Percentiles rank a stretch among this genome's conserved stretches.
These are phyloP conservation scores for Emergomyces orientalis DNA, from an alignment of 2,329 filamentous ascomycete species.

Conservation along the genomic window DNA sequence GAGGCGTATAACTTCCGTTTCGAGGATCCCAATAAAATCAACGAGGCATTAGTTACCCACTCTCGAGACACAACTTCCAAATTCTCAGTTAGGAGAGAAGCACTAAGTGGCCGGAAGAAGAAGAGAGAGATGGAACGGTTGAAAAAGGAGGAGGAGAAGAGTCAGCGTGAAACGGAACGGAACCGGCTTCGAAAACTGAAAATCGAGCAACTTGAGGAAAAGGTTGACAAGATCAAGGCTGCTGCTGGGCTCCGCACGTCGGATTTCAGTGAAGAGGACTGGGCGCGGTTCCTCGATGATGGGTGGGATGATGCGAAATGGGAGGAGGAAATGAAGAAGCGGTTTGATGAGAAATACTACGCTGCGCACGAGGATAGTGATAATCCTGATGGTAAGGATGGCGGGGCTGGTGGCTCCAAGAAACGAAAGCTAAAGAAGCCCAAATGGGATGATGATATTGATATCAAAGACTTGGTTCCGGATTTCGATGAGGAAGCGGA, in stretches of 20 bases:
- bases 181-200: conserved; percentile 77
- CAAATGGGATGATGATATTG: conserved; percentile 93
- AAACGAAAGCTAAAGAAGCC: conserved; percentile 67
- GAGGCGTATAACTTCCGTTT: conserved; percentile 93
- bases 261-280: conserved; percentile 63
- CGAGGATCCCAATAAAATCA: conserved; percentile 79
- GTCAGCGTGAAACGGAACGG: conserved; percentile 67
- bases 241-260: conserved; percentile 70
- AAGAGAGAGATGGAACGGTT: conserved; percentile 68
- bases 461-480: conserved; percentile 84
- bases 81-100: conserved; percentile 78
- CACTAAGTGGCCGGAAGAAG: conserved; percentile 65
- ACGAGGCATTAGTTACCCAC: conserved; percentile 80
- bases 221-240: conserved; percentile 78
- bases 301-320: conserved; percentile 83
- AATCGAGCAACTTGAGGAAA: conserved; percentile 80
- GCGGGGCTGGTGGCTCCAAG: conserved; percentile 38
- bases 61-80: conserved; percentile 74
- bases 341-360: conserved; percentile 89
- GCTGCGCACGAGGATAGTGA: conserved; percentile 51
- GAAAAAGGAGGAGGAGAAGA: conserved; percentile 69
- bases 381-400: conserved; percentile 13
- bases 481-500: conserved; percentile 63
- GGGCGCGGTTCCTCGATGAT: conserved; percentile 73
- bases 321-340: conserved; percentile 80